phyloP scores from a whole-genome alignment of 1,139 yeast genomes.

The Suhomyces atakaporum region DNA sequence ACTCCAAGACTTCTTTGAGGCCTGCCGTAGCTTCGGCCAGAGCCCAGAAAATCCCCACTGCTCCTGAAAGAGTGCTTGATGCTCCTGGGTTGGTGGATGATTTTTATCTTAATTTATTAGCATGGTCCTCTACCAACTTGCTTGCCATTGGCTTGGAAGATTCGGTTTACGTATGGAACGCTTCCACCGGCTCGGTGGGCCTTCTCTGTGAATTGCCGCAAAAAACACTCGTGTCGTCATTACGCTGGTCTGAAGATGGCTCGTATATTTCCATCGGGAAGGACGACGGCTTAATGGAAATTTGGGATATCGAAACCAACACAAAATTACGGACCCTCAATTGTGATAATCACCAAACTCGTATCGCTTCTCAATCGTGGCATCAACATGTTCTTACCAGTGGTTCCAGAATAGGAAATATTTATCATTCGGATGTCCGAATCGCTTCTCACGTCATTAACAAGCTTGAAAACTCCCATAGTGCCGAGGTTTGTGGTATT shows the following conservation, averaged over 20 bases:
- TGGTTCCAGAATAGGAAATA: slow-evolving; percentile 82
- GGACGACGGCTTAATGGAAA: slow-evolving; percentile 82
- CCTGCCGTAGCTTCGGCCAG: slow-evolving; percentile 56
- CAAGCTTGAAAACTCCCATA: slow-evolving; percentile 54
- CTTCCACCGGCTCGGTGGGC: slow-evolving; percentile 77
- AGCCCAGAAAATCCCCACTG: slow-evolving; percentile 74
- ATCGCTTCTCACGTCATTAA: slow-evolving; percentile 74
- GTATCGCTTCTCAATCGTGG: slow-evolving; percentile 90
- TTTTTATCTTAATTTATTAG: slow-evolving; percentile 80
- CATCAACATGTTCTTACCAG: slow-evolving; percentile 74
- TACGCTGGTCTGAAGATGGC: slow-evolving; percentile 92
- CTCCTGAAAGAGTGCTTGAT: slow-evolving; percentile 91
- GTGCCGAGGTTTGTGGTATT: slow-evolving; percentile 92
- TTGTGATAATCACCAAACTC: slow-evolving; percentile 58
- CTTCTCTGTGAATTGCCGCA: slow-evolving; percentile 61
- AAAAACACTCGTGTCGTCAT: slow-evolving; percentile 63
- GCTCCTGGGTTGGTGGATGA: slow-evolving; percentile 96
- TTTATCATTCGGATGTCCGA: slow-evolving; percentile 93
- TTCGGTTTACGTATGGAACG: slow-evolving; percentile 91
- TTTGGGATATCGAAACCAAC: slow-evolving; percentile 89
- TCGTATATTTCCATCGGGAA: slow-evolving; percentile 83
- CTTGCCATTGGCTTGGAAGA: slow-evolving; percentile 89
- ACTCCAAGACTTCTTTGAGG: slow-evolving; percentile 24
- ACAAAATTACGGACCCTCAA: slow-evolving; percentile 76
- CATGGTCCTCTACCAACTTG: slow-evolving; percentile 85